Conservation (phyloP, 352 stramenopile species). For the Phytophthora fragariaefolia region DNA sequence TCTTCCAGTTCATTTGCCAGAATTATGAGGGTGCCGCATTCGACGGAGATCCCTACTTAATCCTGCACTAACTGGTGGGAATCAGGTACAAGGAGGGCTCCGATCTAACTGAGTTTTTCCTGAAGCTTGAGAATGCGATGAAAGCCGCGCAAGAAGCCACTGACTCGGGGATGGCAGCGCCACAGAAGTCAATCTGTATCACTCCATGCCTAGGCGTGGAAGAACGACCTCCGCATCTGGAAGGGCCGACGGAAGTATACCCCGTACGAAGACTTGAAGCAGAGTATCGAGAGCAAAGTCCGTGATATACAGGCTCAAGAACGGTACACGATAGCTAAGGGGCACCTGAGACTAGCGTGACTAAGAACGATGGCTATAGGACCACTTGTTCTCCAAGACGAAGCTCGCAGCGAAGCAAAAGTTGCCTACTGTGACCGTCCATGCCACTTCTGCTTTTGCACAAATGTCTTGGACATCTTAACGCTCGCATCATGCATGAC, state of each 20-base stretch:
- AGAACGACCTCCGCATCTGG: not conserved
- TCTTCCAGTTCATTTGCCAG: not conserved
- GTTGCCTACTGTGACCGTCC: too few relatives aligned
- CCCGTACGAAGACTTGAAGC: not conserved
- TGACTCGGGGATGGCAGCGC: not conserved
- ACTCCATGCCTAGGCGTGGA: conserved; percentile 3
- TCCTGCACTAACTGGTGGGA: not conserved
- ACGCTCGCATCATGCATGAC: conserved; percentile 12
- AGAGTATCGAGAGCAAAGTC: not conserved
- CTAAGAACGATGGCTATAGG: not conserved
- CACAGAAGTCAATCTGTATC: not conserved
- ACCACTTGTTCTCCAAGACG: not conserved
- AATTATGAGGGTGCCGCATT: not conserved
- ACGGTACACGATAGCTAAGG: not conserved
- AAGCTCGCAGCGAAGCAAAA: conserved; percentile 3
- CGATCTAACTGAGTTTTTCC: not conserved
- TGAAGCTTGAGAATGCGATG: conserved; percentile 1
- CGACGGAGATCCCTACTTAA: not conserved
- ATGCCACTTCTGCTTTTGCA: conserved; percentile 13
- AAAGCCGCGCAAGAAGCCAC: not conserved
- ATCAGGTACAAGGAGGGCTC: not conserved
- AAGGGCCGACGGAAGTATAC: not conserved
- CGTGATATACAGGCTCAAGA: not conserved
- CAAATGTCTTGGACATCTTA: conserved; percentile 20
- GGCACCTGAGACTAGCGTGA: not conserved